Conservation (phyloP, 2,329 filamentous ascomycete genomes). For the Fusarium longipes region DNA sequence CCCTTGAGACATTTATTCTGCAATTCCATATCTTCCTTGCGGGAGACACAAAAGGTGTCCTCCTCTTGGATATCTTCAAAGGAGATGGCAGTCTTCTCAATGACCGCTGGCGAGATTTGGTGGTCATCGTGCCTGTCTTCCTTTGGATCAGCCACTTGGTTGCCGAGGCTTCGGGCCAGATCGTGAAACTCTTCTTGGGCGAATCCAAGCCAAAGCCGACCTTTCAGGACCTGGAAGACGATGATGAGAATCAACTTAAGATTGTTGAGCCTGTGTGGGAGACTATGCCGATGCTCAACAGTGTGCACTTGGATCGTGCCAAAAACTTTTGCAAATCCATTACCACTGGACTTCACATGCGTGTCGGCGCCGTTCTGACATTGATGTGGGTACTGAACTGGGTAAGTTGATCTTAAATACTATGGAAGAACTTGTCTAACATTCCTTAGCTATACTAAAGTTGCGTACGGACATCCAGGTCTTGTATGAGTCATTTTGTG, state of each 20-base stretch:
- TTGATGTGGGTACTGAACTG: slow-evolving; percentile 44
- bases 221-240: background rate
- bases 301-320: slow-evolving; percentile 8
- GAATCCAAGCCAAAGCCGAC: slow-evolving; percentile 20
- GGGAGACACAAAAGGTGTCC: slow-evolving; percentile 64
- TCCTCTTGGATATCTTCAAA: slow-evolving; percentile 50
- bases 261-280: slow-evolving; percentile 38
- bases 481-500: background rate
- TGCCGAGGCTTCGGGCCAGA: slow-evolving; percentile 40
- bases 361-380: slow-evolving; percentile 28
- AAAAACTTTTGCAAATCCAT: slow-evolving; percentile 10
- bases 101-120: slow-evolving; percentile 45
- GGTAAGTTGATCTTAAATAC: slow-evolving; percentile 13
- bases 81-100: slow-evolving; percentile 40
- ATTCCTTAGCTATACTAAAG: slow-evolving; percentile 30
- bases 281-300: slow-evolving; percentile 17
- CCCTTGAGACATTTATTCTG: slow-evolving; percentile 69
- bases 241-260: slow-evolving; percentile 38
- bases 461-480: background rate
- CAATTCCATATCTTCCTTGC: slow-evolving; percentile 72
- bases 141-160: slow-evolving; percentile 46
- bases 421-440: background rate
- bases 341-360: slow-evolving; percentile 18
- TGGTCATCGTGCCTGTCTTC: slow-evolving; percentile 45
- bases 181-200: slow-evolving; percentile 43